Conservation (phyloP, 441 rosid genomes). For the Erodium chrysanthum region DNA sequence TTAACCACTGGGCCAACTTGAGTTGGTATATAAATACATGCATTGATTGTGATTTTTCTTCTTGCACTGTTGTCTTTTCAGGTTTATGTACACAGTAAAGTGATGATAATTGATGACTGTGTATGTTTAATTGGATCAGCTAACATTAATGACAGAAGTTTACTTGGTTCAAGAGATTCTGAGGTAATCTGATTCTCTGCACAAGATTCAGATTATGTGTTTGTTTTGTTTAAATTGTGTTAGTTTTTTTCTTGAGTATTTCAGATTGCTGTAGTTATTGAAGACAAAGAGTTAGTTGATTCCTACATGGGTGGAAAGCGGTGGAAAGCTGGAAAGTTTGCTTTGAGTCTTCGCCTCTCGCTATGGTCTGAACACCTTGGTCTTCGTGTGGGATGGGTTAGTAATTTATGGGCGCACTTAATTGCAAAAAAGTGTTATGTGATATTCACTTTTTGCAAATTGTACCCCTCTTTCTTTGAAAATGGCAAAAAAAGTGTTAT, state of each 20-base stretch:
- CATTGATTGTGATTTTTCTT: background rate
- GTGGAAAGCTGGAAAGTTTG: constrained; percentile 87
- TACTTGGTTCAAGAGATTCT: constrained; percentile 96
- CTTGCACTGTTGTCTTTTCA: constrained; percentile 20
- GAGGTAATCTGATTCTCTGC: constrained; percentile 42
- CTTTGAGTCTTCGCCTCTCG: constrained; percentile 74
- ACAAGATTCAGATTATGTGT: too few species aligned
- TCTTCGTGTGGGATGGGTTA: constrained; percentile 64
- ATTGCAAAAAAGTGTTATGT: too few species aligned
- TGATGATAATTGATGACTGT: constrained; percentile 84
- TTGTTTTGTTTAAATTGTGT: background rate
- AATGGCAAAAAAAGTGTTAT: too few species aligned
- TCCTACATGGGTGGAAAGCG: constrained; percentile 87
- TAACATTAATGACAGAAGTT: constrained; percentile 90
- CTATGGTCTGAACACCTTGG: constrained; percentile 98
- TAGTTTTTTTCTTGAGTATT: constrained; percentile 6
- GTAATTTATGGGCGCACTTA: constrained; percentile 16
- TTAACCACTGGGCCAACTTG: too few species aligned
- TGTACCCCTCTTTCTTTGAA: too few species aligned
- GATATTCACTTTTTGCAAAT: too few species aligned
- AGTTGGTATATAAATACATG: too few species aligned
- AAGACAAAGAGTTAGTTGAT: constrained; percentile 76
- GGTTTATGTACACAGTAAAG: constrained; percentile 95
- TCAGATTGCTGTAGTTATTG: constrained; percentile 80
- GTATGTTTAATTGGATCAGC: constrained; percentile 80